Evolutionary conservation across 495 filamentous ascomycete genomes (phyloP), one percentile per base, ranked within the genome.

Genomic region (Viridothelium virens): DNA sequence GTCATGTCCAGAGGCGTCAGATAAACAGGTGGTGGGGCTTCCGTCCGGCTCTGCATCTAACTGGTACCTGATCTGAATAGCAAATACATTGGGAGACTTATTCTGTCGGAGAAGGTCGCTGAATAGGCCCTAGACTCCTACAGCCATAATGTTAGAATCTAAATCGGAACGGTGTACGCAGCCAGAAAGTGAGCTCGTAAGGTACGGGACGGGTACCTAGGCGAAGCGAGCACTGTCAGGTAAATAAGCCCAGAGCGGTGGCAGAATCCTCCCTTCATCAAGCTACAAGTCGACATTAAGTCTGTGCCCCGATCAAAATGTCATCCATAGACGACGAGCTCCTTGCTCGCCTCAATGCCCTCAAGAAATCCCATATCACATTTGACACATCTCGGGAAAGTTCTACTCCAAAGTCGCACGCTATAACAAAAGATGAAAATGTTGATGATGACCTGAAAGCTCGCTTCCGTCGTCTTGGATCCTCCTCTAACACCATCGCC

Each of bases 301-400:
- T 59, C 53, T 3, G n/a, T 6, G 53, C 2, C 4, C 3, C 53
- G 25, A 59, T 33, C 53, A 39, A 6, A 1, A 72, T 72, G 70
- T 39, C 70, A 14, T 48, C n/a, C 37, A 56, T 37, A 38, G 74
- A 77, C 53, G 68, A 74, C 47, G 70, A 73, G 59, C 71, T 78
- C 16, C 72, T 78, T 46, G 74, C 75, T 2, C 72, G 76, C 38
- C 73, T 78, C 1, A 77, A 78, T 66, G 74, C 75, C 1, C 69
- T 78, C 11, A 75, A 75, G 65, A 73, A 71, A 36, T 73, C 74
- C 2, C 66, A 64, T 31, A 68, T 77, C 2, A 66, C 14, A 37
- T 56, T 77, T 14, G 53, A 68, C 18, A 64, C 62, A 14, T 59
- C 67, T 33, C 61, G 25, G 25, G 25, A 64, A 9, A 37, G 34